Conservation (phyloP, 768 basidiomycete genomes). For the Tulasnella sp. region DNA sequence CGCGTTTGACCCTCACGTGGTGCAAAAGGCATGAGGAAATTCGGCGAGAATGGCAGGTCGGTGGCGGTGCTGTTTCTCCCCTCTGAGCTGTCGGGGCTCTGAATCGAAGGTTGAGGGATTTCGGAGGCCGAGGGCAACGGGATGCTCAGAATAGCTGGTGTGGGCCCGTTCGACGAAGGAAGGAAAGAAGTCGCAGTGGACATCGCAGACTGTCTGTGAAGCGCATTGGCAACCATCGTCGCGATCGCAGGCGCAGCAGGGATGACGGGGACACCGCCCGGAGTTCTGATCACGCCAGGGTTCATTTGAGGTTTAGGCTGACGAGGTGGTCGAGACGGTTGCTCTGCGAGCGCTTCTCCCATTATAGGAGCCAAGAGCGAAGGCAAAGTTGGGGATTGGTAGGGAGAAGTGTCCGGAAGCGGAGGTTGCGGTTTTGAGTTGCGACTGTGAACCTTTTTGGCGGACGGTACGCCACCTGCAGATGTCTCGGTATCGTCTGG, state of each 20-base stretch:
- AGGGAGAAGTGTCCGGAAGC: conserved; percentile 5
- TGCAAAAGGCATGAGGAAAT: conserved; percentile 15
- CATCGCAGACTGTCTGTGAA: conserved; percentile 1
- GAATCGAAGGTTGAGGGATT: neutral
- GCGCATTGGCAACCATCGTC: conserved; percentile 3
- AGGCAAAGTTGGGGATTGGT: neutral
- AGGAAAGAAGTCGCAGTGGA: neutral
- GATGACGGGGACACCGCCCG: neutral
- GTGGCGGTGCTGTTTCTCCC: neutral
- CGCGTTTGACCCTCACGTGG: neutral
- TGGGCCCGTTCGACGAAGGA: neutral
- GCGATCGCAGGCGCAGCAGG: neutral
- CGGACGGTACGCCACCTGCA: neutral
- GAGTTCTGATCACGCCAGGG: neutral
- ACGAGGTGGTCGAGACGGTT: conserved; percentile 25
- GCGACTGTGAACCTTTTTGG: neutral
- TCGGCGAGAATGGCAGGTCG: conserved; percentile 24
- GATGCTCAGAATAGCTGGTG: neutral
- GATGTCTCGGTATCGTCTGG: neutral
- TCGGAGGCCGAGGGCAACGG: neutral
- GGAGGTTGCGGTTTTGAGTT: conserved; percentile 24
- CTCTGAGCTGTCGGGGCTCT: neutral
- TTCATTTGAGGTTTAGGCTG: conserved; percentile 6
- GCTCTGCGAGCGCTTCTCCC: neutral
- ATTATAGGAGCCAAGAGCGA: neutral